Conservation (phyloP, 73 alveolate species). For the Stentor coeruleus region DNA sequence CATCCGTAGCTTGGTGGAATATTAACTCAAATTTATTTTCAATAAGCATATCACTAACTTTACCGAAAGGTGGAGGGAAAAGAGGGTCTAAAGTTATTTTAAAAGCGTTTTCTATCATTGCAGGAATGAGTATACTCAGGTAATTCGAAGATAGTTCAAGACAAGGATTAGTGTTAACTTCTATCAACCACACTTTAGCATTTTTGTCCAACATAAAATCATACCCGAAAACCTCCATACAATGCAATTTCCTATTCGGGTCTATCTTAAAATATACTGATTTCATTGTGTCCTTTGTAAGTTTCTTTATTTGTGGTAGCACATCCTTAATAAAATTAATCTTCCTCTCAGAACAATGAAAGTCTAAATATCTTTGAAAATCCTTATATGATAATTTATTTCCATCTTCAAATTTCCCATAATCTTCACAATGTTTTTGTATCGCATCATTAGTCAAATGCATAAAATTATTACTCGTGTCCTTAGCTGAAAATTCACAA, state of each 20-base stretch:
- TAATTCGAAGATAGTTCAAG: slow-evolving; percentile 64
- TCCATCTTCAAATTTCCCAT: slow-evolving; percentile 83
- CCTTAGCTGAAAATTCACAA: slow-evolving; percentile 41
- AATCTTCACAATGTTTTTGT: slow-evolving; percentile 55
- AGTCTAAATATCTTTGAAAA: slow-evolving; percentile 53
- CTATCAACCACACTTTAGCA: not conserved
- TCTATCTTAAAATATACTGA: slow-evolving; percentile 59
- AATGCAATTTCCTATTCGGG: slow-evolving; percentile 61
- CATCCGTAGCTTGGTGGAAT: not conserved
- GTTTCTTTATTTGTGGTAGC: slow-evolving; percentile 77
- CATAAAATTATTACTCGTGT: slow-evolving; percentile 53
- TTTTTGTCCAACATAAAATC: slow-evolving; percentile 4
- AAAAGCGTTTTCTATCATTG: slow-evolving; percentile 83
- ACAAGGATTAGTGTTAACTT: slow-evolving; percentile 33
- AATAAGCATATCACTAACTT: not conserved
- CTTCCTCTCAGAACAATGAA: slow-evolving; percentile 54
- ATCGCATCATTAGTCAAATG: slow-evolving; percentile 86
- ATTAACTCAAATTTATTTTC: slow-evolving; percentile 22
- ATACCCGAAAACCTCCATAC: slow-evolving; percentile 65
- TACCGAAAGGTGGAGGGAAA: slow-evolving; percentile 37
- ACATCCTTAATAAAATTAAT: slow-evolving; percentile 71
- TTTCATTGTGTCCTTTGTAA: slow-evolving; percentile 67
- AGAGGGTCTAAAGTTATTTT: slow-evolving; percentile 63
- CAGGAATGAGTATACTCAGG: slow-evolving; percentile 66
- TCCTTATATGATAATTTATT: slow-evolving; percentile 64